Conservation (phyloP, 169 alveolate species). For the Plasmodium vinckei region DNA sequence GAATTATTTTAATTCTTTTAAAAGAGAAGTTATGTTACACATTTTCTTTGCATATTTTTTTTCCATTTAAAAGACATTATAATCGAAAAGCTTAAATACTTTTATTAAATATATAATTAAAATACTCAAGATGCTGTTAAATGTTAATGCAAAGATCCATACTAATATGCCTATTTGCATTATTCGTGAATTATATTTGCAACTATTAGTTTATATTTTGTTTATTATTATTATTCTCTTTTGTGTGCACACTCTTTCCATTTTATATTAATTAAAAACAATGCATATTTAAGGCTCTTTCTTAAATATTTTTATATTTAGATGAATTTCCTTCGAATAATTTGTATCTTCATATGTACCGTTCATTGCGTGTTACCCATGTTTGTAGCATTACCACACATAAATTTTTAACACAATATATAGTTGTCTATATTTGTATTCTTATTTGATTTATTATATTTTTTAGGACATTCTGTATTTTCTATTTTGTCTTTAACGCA, state of each 20-base stretch:
- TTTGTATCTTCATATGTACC: neutral
- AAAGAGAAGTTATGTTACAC: slow-evolving; percentile 29
- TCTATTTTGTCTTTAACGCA: neutral
- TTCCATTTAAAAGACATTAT: neutral
- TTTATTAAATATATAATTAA: neutral
- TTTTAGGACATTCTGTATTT: neutral
- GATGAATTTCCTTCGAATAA: neutral
- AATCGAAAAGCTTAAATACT: neutral
- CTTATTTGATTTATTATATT: neutral
- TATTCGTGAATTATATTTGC: neutral
- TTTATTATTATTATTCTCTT: slow-evolving; percentile 4
- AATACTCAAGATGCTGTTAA: neutral
- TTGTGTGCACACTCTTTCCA: neutral
- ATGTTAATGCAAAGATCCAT: neutral
- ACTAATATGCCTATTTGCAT: neutral
- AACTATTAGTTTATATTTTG: neutral
- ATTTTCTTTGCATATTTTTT: slow-evolving; percentile 10
- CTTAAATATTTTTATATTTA: slow-evolving; percentile 5
- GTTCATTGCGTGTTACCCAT: too few relatives aligned
- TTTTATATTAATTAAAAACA: slow-evolving; percentile 23
- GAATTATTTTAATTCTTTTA: slow-evolving; percentile 24
- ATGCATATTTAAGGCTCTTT: slow-evolving; percentile 11
- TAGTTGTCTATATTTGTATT: neutral
- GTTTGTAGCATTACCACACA: too few relatives aligned
- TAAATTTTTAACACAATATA: too few relatives aligned